Conservation (phyloP, 164 flowering plant species). For the Macadamia integrifolia region DNA sequence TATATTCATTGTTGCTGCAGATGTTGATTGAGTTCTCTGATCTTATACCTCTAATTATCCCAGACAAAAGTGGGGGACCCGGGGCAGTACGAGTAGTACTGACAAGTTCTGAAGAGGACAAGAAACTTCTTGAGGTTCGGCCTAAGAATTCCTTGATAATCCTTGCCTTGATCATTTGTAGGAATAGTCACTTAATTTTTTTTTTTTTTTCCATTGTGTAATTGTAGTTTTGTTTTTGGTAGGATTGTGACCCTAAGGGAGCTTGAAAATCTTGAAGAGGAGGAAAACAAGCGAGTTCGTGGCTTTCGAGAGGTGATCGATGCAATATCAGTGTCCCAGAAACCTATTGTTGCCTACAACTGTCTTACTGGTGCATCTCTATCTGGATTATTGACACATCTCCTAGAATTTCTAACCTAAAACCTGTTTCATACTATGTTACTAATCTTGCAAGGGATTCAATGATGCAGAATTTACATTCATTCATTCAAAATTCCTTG, state of each 20-base stretch:
- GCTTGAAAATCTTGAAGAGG: conserved; percentile 52
- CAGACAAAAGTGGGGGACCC: conserved; percentile 51
- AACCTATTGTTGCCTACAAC: conserved; percentile 68
- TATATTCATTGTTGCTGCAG: conserved; percentile 30
- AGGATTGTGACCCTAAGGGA: too few relatives aligned
- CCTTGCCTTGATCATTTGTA: conserved; percentile 6
- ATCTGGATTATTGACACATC: neutral
- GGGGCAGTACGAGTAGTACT: conserved; percentile 61
- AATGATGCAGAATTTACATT: conserved; percentile 65
- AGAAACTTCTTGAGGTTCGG: conserved; percentile 47
- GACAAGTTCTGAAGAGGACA: conserved; percentile 77
- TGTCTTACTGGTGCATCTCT: conserved; percentile 69
- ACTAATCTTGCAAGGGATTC: neutral
- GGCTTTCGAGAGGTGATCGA: conserved; percentile 95
- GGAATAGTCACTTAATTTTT: neutral
- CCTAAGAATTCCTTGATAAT: neutral
- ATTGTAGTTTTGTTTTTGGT: conserved; percentile 12
- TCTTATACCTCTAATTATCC: conserved; percentile 63
- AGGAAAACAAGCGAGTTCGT: conserved; percentile 44
- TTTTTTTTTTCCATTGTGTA: neutral
- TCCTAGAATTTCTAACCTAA: neutral
- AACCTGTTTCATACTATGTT: neutral
- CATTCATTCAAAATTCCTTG: conserved; percentile 69
- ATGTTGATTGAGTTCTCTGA: conserved; percentile 44
- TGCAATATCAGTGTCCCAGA: conserved; percentile 72